A percentile compares a stretch with the other conserved stretches of the same genome.
Evolutionary conservation across 495 filamentous ascomycete species (phyloP).

Genomic region (Immersiella caudata): DNA sequence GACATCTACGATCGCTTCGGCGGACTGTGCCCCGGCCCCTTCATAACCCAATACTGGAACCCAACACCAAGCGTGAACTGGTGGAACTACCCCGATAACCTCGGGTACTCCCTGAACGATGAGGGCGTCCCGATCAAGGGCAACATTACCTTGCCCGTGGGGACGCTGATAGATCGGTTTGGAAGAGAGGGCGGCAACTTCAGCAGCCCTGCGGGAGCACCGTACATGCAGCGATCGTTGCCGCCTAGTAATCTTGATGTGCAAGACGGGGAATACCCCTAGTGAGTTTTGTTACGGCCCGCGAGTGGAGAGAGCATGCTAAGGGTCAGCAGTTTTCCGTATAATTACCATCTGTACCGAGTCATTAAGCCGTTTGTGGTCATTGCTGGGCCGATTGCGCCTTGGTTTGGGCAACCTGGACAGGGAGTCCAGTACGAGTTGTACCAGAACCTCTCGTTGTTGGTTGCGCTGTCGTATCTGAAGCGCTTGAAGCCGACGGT

Average conservation of each 20-base stretch:
- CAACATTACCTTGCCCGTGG: slow-evolving; percentile 47
- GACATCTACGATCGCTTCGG: slow-evolving; percentile 51
- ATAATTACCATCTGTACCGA: slow-evolving; percentile 60
- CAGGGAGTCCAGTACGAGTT: slow-evolving; percentile 53
- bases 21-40: slow-evolving; percentile 50
- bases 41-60: slow-evolving; percentile 52
- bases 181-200: slow-evolving; percentile 51
- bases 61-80: slow-evolving; percentile 29
- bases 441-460: slow-evolving; percentile 18
- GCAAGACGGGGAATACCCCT: slow-evolving; percentile 31
- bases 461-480: slow-evolving; percentile 26
- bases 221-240: slow-evolving; percentile 56
- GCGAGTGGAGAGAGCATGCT: not conserved
- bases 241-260: slow-evolving; percentile 55
- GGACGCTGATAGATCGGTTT: slow-evolving; percentile 59
- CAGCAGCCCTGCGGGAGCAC: slow-evolving; percentile 51
- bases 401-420: slow-evolving; percentile 63
- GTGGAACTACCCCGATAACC: slow-evolving; percentile 44
- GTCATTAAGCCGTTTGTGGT: slow-evolving; percentile 50
- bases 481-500: slow-evolving; percentile 24
- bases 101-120: slow-evolving; percentile 49
- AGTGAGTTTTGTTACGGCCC: slow-evolving; percentile 23
- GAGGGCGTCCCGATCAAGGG: slow-evolving; percentile 44
- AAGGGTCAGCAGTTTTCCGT: slow-evolving; percentile 42
- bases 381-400: slow-evolving; percentile 52